A percentile compares a stretch with the other conserved stretches of the same genome.
phyloP scores from a whole-genome alignment of 352 stramenopile genomes.

The Phytopythium boreale region DNA sequence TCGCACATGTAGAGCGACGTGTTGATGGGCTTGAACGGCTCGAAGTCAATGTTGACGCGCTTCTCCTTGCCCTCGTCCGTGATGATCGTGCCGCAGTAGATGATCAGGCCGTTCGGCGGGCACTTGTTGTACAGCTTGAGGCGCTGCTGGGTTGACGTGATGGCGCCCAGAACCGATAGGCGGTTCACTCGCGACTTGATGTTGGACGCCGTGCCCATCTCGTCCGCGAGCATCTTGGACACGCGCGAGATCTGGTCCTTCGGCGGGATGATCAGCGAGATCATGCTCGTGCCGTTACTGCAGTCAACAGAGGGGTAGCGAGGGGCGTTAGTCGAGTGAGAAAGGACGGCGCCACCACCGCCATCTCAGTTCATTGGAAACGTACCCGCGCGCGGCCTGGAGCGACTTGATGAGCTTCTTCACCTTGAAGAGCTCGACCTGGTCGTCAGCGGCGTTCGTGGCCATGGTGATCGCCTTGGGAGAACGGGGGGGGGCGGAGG shows the following conservation, averaged over 20 bases:
- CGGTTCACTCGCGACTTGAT: conserved; percentile 99
- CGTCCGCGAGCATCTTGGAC: conserved; percentile 98
- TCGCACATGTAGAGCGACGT: conserved; percentile 99
- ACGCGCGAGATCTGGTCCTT: conserved; percentile 98
- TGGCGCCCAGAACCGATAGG: conserved; percentile 97
- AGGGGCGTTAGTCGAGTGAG: background rate
- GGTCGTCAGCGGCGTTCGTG: conserved; percentile 70
- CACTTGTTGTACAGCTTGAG: conserved; percentile 99
- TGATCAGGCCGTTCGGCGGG: conserved; percentile 97
- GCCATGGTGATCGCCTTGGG: conserved; percentile 20
- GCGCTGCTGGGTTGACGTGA: conserved; percentile 99
- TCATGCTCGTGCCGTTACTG: conserved; percentile 99
- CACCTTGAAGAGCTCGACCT: conserved; percentile 99
- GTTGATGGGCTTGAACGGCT: conserved; percentile 99
- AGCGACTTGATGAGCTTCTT: conserved; percentile 99
- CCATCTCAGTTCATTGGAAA: conserved; percentile 10
- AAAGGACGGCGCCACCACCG: background rate
- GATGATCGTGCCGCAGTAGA: conserved; percentile 99
- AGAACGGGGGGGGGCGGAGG: background rate
- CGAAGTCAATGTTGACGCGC: conserved; percentile 99
- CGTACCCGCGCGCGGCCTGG: conserved; percentile 73
- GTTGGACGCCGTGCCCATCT: conserved; percentile 99
- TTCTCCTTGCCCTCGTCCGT: conserved; percentile 99
- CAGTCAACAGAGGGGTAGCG: background rate
- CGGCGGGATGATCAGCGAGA: conserved; percentile 98